Base-by-base conservation (phyloP, 2,329 filamentous ascomycete genomes). In the Aspergillus sp. region DNA sequence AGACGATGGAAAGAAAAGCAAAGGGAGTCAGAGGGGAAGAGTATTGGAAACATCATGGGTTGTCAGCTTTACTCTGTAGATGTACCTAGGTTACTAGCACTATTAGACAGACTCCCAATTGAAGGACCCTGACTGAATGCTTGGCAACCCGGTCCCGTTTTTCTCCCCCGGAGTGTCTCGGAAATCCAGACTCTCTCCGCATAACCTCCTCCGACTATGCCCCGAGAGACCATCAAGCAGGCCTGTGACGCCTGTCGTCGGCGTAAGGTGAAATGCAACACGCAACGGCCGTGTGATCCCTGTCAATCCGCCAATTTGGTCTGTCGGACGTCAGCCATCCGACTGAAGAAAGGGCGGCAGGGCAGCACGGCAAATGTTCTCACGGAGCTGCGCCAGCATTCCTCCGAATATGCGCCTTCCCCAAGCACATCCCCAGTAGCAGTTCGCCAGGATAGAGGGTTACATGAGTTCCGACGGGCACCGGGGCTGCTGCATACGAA, bases 231-330 rank as follows among this genome's bases (percentile, higher is more conserved):
- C 3, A 43, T 49, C 9, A 57, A 56, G 8, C 57, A 51, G 30
- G 61, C 61, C 33, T 64, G 61, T 51, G 61, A 64, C 45, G 61
- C 57, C 20, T 64, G 61, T 51, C 59, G 61, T 11, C 60, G 61
- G 7, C 59, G 61, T 13, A 64, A 64, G 26, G 53, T 64, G 38
- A 59, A 58, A 51, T 64, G 61, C 36, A 58, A 52, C 13, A 49
- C 47, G 2, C 46, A 51, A 16, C 50, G 54, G 6, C 61, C 61
- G 17, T 63, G 61, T 42, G 50, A 42, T 20, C 58, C 54, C 41
- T 63, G 58, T 48, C 52, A 49, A 35, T 47, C 51, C 4, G 58
- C 56, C 13, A 47, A 45, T n/a, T 48, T 64, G 7, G 50, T 24
- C 14, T 64, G 61, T 40, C 58, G 53, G 17, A 54, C 56, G 14